A percentile compares a stretch with the other conserved stretches of the same genome.
These are phyloP conservation scores for Fabrea salina DNA, from an alignment of 169 alveolate species.

Conservation along the genomic window DNA sequence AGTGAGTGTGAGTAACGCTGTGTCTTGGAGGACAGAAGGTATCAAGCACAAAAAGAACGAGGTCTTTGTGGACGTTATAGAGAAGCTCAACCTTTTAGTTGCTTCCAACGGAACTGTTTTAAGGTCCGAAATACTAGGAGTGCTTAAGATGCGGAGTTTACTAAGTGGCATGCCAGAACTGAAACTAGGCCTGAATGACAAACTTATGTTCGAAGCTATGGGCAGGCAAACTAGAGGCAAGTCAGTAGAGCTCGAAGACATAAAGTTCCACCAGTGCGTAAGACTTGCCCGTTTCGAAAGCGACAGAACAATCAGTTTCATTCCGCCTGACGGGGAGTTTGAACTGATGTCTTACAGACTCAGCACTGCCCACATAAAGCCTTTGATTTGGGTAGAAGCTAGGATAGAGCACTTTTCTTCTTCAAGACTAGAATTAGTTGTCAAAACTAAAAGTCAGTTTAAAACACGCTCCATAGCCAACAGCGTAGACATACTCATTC, in stretches of 20 bases:
- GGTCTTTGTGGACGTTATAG: constrained; percentile 98
- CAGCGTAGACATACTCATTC: constrained; percentile 95
- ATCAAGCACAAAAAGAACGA: constrained; percentile 97
- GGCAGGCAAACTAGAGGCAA: constrained; percentile 77
- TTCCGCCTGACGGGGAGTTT: constrained; percentile 99
- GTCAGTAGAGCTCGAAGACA: constrained; percentile 98
- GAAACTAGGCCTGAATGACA: constrained; percentile 97
- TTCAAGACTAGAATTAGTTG: constrained; percentile 92
- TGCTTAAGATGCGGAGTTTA: constrained; percentile 93
- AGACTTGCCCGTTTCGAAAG: constrained; percentile 89
- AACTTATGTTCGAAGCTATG: constrained; percentile 69
- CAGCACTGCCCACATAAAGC: constrained; percentile 93
- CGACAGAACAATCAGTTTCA: constrained; percentile 96
- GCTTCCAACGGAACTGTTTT: constrained; percentile 87
- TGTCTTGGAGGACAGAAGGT: constrained; percentile 96
- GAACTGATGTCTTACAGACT: constrained; percentile 98
- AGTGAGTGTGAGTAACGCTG: constrained; percentile 93
- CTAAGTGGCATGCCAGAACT: constrained; percentile 99
- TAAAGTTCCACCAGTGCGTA: constrained; percentile 97
- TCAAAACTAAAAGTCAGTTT: constrained; percentile 91
- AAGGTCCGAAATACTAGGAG: constrained; percentile 96
- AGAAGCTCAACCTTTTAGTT: constrained; percentile 91
- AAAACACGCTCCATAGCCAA: constrained; percentile 94
- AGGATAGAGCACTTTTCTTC: constrained; percentile 86
- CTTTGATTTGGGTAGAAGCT: constrained; percentile 95